These are phyloP conservation scores for Apostasia ramifera DNA, from an alignment of 106 monocot species.

Conservation along the genomic window DNA sequence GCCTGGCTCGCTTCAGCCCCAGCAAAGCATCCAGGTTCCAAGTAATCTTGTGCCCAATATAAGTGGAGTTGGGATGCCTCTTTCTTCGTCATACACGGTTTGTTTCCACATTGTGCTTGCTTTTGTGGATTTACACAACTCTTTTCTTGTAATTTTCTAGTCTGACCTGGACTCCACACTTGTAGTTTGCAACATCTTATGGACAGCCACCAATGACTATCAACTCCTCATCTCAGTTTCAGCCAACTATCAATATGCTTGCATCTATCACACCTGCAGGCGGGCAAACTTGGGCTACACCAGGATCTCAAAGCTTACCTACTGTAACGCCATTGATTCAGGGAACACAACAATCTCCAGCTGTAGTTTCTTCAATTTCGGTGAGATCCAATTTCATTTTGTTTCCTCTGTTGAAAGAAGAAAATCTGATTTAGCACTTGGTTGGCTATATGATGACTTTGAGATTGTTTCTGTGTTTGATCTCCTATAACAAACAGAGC, in stretches of 20 bases:
- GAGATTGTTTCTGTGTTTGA: neutral
- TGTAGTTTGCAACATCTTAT: conserved; percentile 72
- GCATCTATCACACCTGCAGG: conserved; percentile 25
- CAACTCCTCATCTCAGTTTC: conserved; percentile 43
- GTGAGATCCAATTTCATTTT: conserved; percentile 22
- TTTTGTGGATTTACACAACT: neutral
- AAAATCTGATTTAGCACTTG: neutral
- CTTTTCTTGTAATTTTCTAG: neutral
- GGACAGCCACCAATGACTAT: conserved; percentile 36
- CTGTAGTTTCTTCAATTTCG: conserved; percentile 13
- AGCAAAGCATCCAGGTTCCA: conserved; percentile 27
- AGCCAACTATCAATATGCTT: conserved; percentile 31
- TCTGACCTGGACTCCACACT: neutral
- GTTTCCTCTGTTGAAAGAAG: neutral
- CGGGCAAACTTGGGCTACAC: conserved; percentile 53
- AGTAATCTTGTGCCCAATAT: conserved; percentile 34
- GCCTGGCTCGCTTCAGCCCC: conserved; percentile 41
- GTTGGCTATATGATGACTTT: neutral
- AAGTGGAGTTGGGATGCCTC: conserved; percentile 37
- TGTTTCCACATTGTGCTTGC: neutral
- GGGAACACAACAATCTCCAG: conserved; percentile 24
- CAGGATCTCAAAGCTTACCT: conserved; percentile 35
- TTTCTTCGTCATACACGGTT: conserved; percentile 82
- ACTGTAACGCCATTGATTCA: conserved; percentile 31
- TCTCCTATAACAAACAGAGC: conserved; percentile 13